A percentile compares a stretch with the other conserved stretches of the same genome.
Evolutionary conservation across 345 rosid genomes (phyloP).

Genomic region (Mercurialis annua): DNA sequence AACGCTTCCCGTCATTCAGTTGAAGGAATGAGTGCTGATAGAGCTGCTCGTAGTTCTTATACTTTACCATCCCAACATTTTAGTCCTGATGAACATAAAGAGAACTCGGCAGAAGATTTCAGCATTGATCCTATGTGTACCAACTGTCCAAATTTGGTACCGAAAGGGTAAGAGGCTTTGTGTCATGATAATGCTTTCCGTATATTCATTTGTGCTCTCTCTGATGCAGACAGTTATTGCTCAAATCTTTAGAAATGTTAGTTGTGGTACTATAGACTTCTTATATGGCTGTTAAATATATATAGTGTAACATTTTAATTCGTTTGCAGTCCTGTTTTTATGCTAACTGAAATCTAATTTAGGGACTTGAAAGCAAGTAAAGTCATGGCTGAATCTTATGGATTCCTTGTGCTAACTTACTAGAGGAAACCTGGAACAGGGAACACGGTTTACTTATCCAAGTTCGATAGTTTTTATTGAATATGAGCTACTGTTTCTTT

Average conservation of each 20-base stretch:
- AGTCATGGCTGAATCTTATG: conserved; percentile 9
- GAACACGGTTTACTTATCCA: no score
- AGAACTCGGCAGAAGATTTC: conserved; percentile 48
- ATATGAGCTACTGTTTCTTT: no score
- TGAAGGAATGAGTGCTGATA: conserved; percentile 48
- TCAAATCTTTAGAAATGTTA: background rate
- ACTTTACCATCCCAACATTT: conserved; percentile 18
- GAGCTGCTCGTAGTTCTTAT: conserved; percentile 43
- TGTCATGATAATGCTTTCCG: background rate
- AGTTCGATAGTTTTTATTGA: no score
- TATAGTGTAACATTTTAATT: background rate
- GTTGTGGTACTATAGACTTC: background rate
- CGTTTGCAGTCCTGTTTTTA: background rate
- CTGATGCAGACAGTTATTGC: background rate
- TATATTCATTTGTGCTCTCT: background rate
- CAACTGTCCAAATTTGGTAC: conserved; percentile 70
- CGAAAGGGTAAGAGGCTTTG: conserved; percentile 57
- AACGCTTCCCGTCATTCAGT: conserved; percentile 33
- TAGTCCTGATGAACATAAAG: conserved; percentile 22
- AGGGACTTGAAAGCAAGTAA: conserved; percentile 4
- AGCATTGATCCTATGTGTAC: conserved; percentile 80
- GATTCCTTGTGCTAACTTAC: background rate
- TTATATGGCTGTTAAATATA: background rate
- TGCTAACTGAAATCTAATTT: background rate
- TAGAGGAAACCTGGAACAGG: background rate